Evolutionary conservation across 2,329 filamentous ascomycete genomes (phyloP), one percentile per base, ranked within the genome.

Genomic region (Xylaria digitata): DNA sequence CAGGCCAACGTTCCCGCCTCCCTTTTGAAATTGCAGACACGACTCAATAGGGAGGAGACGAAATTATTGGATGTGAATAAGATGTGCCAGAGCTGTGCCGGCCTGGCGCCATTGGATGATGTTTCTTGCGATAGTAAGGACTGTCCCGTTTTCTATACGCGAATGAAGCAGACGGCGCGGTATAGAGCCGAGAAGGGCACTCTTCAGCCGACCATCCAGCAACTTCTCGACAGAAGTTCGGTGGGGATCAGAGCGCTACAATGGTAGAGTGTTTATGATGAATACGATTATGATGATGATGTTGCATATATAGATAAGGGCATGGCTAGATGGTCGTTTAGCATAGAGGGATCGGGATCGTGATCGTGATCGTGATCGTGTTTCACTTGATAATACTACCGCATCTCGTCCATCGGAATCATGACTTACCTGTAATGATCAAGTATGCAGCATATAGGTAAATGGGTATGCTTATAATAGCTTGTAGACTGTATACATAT

Each of bases 61-160:
- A 87, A 86, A 66, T 85, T 87, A 11, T 77, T 82, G 50, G 87
- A 93, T 66, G 80, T 97, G 7, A 82, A 90, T 45, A 84, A 83
- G 56, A 82, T 97, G 8, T 99, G 96, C 79, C 88, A 91, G 67
- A 92, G 87, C 73, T 99, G 96, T 78, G 89, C 93, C 45, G 90
- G 89, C 0, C 76, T 94, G 19, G 84, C 90, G 3, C 90, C 89
- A 70, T 82, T 88, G 1, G 95, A 97, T 43, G 88, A 91, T 40
- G 90, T 97, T n/a, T 84, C 80, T 46, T 99, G 96, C 76, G 93
- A 97, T 75, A 97, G 92, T 78, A 89, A 92, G 77, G 95, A 97
- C 79, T 99, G 96, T 76, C 92, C 94, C 0, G 93, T 97, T 0
- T 98, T 97, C 73, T 98, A 97, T 80, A 90, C 90, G 37, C 81